Evolutionary conservation across 2,329 filamentous ascomycete genomes (phyloP), one percentile per base, ranked within the genome.

Genomic region (Endoconidiophora laricicola): DNA sequence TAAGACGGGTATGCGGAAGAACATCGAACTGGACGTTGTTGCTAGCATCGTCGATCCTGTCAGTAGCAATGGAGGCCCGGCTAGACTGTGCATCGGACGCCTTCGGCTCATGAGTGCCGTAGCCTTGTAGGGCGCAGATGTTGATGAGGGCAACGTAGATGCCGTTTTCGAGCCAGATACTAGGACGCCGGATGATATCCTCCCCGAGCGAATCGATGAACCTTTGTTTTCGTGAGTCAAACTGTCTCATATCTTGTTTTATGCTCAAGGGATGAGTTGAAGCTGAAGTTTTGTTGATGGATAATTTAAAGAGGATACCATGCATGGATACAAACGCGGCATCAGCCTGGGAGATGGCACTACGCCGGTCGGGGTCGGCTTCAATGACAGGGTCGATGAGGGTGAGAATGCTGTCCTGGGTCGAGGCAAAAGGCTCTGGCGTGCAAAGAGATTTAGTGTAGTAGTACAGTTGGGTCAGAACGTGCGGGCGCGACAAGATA

Each of bases 361-460:
- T 64, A 12, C 63, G 58, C 29, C 58, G 59, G 24, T 58, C 55
- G 10, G 61, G 52, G 47, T 58, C 61, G 3, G 63, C 61, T 24
- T 52, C 65, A 3, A 81, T 56, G 0, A 79, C 63, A 0, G 76
- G 76, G 2, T 79, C 74, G 47, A 88, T 80, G 0, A 88, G 62
- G 0, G 80, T 85, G 60, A 80, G 69, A 37, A 88, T 78, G 0
- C 74, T 83, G 45, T 86, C 81, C 4, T 73, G 70, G 0, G 82
- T 78, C n/a, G 77, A 79, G 0, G 63, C 60, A 52, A 90, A 90
- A 0, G 79, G 78, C 2, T 78, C 70, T 0, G 75, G 68, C 0
- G 83, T 83, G 24, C 78, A 83, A 0, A 90, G 68, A 0, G 79
- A 78, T 54, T 85, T 85, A 0, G 71, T 65, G 55, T 87, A 90